Conservation (phyloP, 2,329 filamentous ascomycete species). For the Fusarium dlaminii region DNA sequence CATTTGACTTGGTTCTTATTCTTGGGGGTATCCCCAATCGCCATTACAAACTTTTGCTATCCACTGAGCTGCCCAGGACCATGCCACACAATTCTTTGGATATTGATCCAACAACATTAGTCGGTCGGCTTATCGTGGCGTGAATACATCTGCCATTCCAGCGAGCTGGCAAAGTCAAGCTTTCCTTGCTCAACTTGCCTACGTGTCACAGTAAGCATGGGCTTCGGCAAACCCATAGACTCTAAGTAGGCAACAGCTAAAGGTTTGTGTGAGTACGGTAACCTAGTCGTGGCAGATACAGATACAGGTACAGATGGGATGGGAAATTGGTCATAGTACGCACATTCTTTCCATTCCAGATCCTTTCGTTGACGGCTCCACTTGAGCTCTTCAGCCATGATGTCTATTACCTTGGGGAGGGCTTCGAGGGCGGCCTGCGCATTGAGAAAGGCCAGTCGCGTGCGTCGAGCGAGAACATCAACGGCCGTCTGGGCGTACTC, state of each 20-base stretch:
- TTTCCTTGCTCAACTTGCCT: slow-evolving; percentile 70
- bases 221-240: slow-evolving; percentile 72
- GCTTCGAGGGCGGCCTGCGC: slow-evolving; percentile 90
- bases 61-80: neutral
- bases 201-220: slow-evolving; percentile 66
- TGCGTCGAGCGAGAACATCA: slow-evolving; percentile 86
- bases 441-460: slow-evolving; percentile 87
- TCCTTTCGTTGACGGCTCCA: slow-evolving; percentile 81
- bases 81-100: neutral
- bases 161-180: slow-evolving; percentile 64
- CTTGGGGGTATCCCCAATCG: neutral
- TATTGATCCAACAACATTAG: slow-evolving; percentile 5
- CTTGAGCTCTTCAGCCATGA: slow-evolving; percentile 85
- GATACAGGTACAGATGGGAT: neutral
- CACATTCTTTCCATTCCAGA: slow-evolving; percentile 80
- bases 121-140: slow-evolving; percentile 64
- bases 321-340: slow-evolving; percentile 43
- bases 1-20: neutral
- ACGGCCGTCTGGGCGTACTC: slow-evolving; percentile 93
- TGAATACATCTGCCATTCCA: slow-evolving; percentile 71
- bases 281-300: slow-evolving; percentile 5
- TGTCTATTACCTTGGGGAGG: slow-evolving; percentile 84
- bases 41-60: neutral
- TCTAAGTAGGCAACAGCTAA: slow-evolving; percentile 69
- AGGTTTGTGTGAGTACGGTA: slow-evolving; percentile 5